Conservation (phyloP, 192 early-diverging fungal genomes). For the Coemansia sp. region DNA sequence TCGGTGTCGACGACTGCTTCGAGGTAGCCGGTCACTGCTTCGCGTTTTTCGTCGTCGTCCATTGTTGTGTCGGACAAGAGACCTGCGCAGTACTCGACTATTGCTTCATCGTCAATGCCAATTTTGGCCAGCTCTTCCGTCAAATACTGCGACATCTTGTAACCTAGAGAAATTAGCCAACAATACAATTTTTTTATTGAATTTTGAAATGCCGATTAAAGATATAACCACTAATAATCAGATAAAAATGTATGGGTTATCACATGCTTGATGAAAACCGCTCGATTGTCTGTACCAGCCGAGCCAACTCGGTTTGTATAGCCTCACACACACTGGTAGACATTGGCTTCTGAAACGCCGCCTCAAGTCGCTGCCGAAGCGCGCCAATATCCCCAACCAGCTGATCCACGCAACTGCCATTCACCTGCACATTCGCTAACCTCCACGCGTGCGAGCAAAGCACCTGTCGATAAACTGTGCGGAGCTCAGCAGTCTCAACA, state of each 20-base stretch:
- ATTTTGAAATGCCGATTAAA: not conserved
- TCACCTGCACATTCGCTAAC: not conserved
- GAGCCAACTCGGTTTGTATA: conserved; percentile 12
- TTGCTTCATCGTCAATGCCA: conserved; percentile 43
- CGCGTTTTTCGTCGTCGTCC: conserved; percentile 28
- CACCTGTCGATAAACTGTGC: conserved; percentile 1
- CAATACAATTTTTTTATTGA: not conserved
- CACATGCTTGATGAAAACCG: conserved; percentile 4
- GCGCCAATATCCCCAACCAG: not conserved
- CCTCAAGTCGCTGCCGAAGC: conserved; percentile 6
- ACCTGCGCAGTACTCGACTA: conserved; percentile 43
- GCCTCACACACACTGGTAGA: not conserved
- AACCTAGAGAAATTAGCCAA: not conserved
- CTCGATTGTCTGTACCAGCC: conserved; percentile 12
- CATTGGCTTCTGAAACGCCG: not conserved
- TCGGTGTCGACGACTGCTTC: conserved; percentile 25
- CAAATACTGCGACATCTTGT: conserved; percentile 32
- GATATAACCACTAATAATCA: not conserved
- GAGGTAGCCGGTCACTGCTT: conserved; percentile 38
- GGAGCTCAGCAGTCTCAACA: not conserved
- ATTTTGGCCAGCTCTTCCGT: conserved; percentile 14
- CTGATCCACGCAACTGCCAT: not conserved
- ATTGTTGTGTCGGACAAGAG: conserved; percentile 25
- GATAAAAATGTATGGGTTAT: not conserved
- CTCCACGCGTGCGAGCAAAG: not conserved